Percentiles rank a stretch among this genome's conserved stretches.
Conservation (phyloP, 2,329 filamentous ascomycete genomes). For the Colletotrichum lentis region DNA sequence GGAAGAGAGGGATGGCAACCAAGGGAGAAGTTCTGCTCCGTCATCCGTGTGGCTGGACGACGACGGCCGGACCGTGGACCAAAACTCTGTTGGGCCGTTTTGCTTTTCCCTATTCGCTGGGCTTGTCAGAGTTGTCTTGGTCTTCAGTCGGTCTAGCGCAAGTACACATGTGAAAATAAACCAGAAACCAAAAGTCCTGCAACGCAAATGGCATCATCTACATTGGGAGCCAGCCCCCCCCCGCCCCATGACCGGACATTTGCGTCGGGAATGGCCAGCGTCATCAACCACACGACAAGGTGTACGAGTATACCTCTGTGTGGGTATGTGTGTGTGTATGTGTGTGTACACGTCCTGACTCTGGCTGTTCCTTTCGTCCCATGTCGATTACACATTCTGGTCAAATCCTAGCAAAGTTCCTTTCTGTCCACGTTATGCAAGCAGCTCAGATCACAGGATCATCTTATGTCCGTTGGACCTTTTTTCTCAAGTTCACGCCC, state of each 20-base stretch:
- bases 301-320: no score
- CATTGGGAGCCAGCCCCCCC: not conserved
- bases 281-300: not conserved
- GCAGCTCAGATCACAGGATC: slow-evolving; percentile 36
- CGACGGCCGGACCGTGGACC: no score
- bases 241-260: not conserved
- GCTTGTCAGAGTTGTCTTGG: not conserved
- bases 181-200: not conserved
- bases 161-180: not conserved
- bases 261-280: not conserved
- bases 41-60: not conserved
- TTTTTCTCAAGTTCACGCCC: slow-evolving; percentile 1
- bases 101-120: not conserved
- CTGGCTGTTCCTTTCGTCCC: slow-evolving; percentile 11
- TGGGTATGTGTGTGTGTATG: no score
- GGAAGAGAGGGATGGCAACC: slow-evolving; percentile 1
- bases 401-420: not conserved
- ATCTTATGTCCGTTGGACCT: slow-evolving; percentile 22
- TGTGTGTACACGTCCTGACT: not conserved
- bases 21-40: slow-evolving; percentile 9
- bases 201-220: not conserved
- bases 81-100: not conserved
- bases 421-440: slow-evolving; percentile 7
- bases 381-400: slow-evolving; percentile 7
- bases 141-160: not conserved